A percentile compares a stretch with the other conserved stretches of the same genome.
Evolutionary conservation across 768 basidiomycete species (phyloP).

Genomic region (Podaxis pistillaris): DNA sequence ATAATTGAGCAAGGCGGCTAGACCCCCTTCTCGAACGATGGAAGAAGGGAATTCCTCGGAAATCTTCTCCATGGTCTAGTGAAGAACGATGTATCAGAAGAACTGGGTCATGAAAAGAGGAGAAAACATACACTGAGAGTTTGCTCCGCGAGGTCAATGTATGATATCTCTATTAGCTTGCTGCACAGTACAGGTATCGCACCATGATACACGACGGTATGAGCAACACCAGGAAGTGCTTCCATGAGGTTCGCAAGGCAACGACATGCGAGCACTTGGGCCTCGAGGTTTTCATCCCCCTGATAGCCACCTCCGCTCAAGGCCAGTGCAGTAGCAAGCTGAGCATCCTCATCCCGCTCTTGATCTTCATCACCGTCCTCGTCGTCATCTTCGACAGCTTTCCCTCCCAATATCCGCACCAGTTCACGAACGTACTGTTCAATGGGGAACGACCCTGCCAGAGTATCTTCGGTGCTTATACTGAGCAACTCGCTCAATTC

Average conservation of each 20-base stretch:
- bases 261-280: conserved; percentile 93
- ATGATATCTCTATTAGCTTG: conserved; percentile 95
- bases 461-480: conserved; percentile 95
- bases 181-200: conserved; percentile 97
- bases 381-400: conserved; percentile 66
- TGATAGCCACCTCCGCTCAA: conserved; percentile 74
- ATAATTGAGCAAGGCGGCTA: conserved; percentile 90
- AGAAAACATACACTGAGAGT: conserved; percentile 82
- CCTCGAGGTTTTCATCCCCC: conserved; percentile 87
- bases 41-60: conserved; percentile 96
- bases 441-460: conserved; percentile 94
- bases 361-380: conserved; percentile 65
- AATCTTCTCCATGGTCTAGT: conserved; percentile 95
- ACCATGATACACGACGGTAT: conserved; percentile 97
- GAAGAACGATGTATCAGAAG: conserved; percentile 18
- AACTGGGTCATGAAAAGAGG: conserved; percentile 13
- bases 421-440: conserved; percentile 91
- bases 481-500: conserved; percentile 93
- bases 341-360: conserved; percentile 80
- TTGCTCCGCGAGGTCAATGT: conserved; percentile 98
- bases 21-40: conserved; percentile 93
- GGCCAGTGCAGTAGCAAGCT: conserved; percentile 84
- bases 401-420: conserved; percentile 85
- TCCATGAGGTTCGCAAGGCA: conserved; percentile 99
- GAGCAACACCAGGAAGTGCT: conserved; percentile 96